These are phyloP conservation scores for Xerocomus cyaneibrunnescens DNA, from an alignment of 1,284 basidiomycete genomes.

Conservation along the genomic window DNA sequence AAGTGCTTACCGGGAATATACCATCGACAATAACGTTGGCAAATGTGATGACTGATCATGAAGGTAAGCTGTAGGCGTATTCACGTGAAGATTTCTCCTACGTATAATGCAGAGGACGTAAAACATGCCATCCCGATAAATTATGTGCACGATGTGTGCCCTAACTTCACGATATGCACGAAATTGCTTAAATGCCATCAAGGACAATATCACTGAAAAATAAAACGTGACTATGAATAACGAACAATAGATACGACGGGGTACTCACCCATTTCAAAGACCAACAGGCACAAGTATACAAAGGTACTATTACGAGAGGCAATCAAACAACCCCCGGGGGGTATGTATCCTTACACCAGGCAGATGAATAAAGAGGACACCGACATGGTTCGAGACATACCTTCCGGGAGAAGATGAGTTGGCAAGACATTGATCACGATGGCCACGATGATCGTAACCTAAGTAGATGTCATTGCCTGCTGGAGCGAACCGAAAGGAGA, in stretches of 20 bases:
- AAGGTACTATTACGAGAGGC: background rate
- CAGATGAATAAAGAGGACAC: background rate
- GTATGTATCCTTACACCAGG: background rate
- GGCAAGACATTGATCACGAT: background rate
- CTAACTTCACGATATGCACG: background rate
- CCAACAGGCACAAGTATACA: background rate
- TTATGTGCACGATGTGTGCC: background rate
- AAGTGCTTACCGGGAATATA: constrained; percentile 12
- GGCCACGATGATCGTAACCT: constrained; percentile 6
- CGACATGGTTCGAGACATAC: background rate
- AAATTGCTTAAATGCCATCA: background rate
- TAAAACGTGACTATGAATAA: background rate
- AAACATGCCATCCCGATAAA: background rate
- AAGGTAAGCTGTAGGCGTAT: background rate
- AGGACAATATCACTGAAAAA: background rate
- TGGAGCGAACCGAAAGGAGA: background rate
- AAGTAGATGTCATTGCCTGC: background rate
- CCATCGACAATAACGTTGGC: constrained; percentile 14
- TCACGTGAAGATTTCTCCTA: background rate
- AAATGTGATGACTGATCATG: constrained; percentile 16
- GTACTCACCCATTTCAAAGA: background rate
- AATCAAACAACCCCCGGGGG: background rate
- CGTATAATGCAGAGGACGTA: constrained; percentile 13
- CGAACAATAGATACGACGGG: background rate
- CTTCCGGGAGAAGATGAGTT: background rate